Base-by-base conservation (phyloP, 106 monocot genomes). In the Apostasia ramifera region DNA sequence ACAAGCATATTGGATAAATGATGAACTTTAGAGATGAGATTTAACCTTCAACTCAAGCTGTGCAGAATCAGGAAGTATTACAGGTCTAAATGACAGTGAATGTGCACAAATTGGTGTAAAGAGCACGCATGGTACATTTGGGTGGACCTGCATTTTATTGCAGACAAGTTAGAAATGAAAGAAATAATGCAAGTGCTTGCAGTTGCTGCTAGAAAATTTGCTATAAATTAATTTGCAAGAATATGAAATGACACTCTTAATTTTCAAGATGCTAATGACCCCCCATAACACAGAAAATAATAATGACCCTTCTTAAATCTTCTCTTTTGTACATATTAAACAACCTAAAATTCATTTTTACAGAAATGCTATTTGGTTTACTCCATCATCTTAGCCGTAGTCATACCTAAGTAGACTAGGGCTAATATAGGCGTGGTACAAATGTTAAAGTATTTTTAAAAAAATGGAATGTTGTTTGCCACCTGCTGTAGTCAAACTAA, bases 71-170 rank as follows among this genome's bases (percentile, higher is more conserved):
- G 98, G 98, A 85, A 99, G 98, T 76, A 99, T 93, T 39, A 99
- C 98, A 73, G 98, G 93, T 85, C 98, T 81, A 68, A 93, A 93
- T 71, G 98, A 98, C 46, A 99, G 80, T 4, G 93, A 99, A 76
- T 99, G 98, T 1, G 93, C 90, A 51, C 93, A 99, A 52, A 98
- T 98, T 78, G 93, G 98, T 56, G 98, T 99, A 77, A 99, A 99
- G 47, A 93, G 79, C 81, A 99, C 88, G 80, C 98, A 93, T 40
- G 98, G 98, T 74, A 99, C 98, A 82, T 99, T 99, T 55, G 93
- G 98, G 73, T 99, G 98, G 10, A 99, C 98, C 98, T 99, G 83
- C 79, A 89, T 61, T 42, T 70, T 42, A 45, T 50, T 45, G 45
- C 7, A 48, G 14, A 48, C 43, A 49, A 8, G 37, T 65, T 49